Base-by-base conservation (phyloP, 23 red algal genomes). In the Chondrus crispus region DNA sequence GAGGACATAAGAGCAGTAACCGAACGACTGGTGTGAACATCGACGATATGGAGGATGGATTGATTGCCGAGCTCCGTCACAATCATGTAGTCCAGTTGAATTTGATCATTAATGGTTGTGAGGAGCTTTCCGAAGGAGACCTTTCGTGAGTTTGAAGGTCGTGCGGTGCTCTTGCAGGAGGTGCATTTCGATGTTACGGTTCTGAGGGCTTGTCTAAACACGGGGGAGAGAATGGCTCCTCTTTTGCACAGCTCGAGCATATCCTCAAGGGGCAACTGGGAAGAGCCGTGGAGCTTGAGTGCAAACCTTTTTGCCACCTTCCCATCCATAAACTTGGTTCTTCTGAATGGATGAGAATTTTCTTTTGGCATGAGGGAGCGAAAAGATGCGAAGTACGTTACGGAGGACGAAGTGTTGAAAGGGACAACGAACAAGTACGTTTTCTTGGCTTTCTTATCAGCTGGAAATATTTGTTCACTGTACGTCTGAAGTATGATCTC, bases 101-200 rank as follows among this genome's bases (percentile, higher is more conserved):
- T 46, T 74, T 77, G 84, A 30, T 76, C 42, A 42, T 88, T 88
- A 47, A 88, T 52, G 20, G n/a, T 32, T 16, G 43, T 1, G 49
- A 88, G 68, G 18, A 88, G 29, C 70, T 52, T 46, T n/a, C 68
- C 45, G 18, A 88, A 73, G 9, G 84, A 88, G 4, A 88, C 70
- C 44, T 58, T 88, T 11, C 84, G 62, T 9, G 68, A 49, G 24
- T 62, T 11, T 11, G 57, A 6, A 2, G 84, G 84, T 18, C 36
- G 36, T 32, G 64, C 68, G 12, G 70, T 74, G 4, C 40, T 5
- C 6, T 75, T 75, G 68, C 84, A 88, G 7, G 84, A 44, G 5
- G 64, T 74, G 70, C 66, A 88, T 39, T 74, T 75, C 46, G 60
- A 2, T 8, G 75, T 0, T 26, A 46, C 84, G 24, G 37, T 37